phyloP scores from a whole-genome alignment of 2,329 filamentous ascomycete genomes.

The Fusarium sp. region DNA sequence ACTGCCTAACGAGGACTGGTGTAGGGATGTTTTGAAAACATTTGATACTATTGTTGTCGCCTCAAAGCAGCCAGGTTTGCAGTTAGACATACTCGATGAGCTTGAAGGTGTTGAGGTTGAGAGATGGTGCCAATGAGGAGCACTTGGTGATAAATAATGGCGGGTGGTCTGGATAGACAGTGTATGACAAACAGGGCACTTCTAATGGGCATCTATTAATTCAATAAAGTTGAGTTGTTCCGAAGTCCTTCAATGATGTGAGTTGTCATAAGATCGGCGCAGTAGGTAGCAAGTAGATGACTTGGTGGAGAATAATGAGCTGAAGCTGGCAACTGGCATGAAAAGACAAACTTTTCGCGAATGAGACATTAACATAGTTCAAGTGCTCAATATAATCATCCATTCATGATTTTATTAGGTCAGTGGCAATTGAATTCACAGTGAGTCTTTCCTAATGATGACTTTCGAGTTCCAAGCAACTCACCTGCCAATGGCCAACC shows the following conservation, averaged over 20 bases:
- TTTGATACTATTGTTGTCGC: constrained; percentile 58
- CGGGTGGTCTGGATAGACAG: too few species aligned
- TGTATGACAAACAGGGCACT: neutral
- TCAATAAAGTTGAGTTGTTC: neutral
- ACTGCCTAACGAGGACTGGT: constrained; percentile 53
- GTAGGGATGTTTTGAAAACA: constrained; percentile 45
- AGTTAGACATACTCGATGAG: constrained; percentile 51
- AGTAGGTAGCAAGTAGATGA: neutral
- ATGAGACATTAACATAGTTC: neutral
- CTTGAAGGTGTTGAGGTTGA: constrained; percentile 53
- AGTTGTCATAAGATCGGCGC: neutral
- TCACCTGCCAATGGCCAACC: neutral
- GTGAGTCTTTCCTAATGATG: neutral
- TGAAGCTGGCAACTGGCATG: neutral
- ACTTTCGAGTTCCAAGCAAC: neutral
- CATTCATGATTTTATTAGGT: neutral
- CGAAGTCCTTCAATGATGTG: neutral
- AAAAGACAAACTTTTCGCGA: neutral
- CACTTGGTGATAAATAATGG: neutral
- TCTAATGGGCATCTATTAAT: too few species aligned
- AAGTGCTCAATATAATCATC: neutral
- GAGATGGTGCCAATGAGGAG: constrained; percentile 49
- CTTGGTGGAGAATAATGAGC: neutral
- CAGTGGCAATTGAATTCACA: constrained; percentile 21
- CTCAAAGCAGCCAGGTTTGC: constrained; percentile 53